Percentiles rank a stretch among this genome's conserved stretches.
These are phyloP conservation scores for Calcarisporium arbuscula DNA, from an alignment of 2,329 filamentous ascomycete genomes.

Conservation along the genomic window DNA sequence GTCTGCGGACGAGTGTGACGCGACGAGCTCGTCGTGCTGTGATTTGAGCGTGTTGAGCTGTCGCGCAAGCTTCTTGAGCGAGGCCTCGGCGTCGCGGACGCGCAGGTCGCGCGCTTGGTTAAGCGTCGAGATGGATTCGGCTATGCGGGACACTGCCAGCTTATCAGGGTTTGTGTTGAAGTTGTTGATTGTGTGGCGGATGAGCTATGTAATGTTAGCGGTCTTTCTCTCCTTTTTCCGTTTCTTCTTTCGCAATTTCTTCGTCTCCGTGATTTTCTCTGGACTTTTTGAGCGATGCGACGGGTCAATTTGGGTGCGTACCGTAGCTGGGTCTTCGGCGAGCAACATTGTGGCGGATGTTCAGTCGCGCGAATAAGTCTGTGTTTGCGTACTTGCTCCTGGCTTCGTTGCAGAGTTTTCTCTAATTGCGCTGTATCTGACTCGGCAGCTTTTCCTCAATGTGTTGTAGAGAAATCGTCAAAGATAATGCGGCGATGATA, in stretches of 20 bases:
- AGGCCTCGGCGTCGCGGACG: conserved; percentile 60
- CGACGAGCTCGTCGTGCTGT: conserved; percentile 70
- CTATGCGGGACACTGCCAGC: conserved; percentile 72
- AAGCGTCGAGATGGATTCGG: conserved; percentile 77
- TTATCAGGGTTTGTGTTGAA: conserved; percentile 94
- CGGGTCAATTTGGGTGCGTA: conserved; percentile 35
- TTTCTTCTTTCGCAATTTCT: too few species aligned
- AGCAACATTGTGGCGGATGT: conserved; percentile 67
- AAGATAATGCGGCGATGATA: too few species aligned
- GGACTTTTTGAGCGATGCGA: not conserved
- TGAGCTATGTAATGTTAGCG: conserved; percentile 53
- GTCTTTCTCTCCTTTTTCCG: too few species aligned
- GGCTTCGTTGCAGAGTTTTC: too few species aligned
- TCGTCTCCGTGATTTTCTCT: not conserved
- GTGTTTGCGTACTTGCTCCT: too few species aligned
- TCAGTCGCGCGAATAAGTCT: not conserved
- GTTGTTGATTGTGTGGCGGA: conserved; percentile 84
- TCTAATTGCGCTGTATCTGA: too few species aligned
- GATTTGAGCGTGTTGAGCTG: conserved; percentile 67
- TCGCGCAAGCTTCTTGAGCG: conserved; percentile 67
- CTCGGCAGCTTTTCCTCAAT: too few species aligned
- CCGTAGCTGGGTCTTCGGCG: conserved; percentile 84
- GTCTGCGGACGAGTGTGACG: conserved; percentile 67
- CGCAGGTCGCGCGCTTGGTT: conserved; percentile 76
- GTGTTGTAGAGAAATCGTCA: too few species aligned